Base-by-base conservation (phyloP, 1,139 yeast species). In the Blastobotrys aristatus region DNA sequence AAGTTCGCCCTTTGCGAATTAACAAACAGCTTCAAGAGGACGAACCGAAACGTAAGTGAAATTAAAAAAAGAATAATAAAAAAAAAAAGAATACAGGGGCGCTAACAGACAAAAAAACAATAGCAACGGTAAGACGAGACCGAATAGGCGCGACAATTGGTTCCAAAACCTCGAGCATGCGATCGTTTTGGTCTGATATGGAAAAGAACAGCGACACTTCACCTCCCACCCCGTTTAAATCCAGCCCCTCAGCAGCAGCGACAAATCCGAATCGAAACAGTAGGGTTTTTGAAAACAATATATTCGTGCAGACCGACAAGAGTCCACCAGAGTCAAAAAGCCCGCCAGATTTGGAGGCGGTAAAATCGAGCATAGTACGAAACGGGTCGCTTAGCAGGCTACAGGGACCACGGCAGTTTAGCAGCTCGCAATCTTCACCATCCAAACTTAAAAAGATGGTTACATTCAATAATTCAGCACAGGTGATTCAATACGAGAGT, bases 401-500 rank as follows among this genome's bases (percentile, higher is more conserved):
- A 13, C 63, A 59, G 11, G 67, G 67, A 13, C 69, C 68, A 0
- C 55, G 67, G 16, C 49, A 54, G 22, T 53, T 48, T 17, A 43
- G 48, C 22, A 52, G 52, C 13, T 48, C 51, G 32, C 43, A 45
- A 26, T 34, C 42, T 16, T 43, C 51, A 21, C 56, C 58, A 16
- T 44, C 58, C 10, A 52, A 50, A 40, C 51, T 54, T 18, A 61
- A 59, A 48, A 66, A 66, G 50, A 57, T 59, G 11, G 70, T 66
- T 22, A 65, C 64, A 2, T 66, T 66, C 46, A 67, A 65, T 51
- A 56, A 58, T 31, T 57, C 64, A 2, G 68, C 65, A 41, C 65
- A 73, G 53, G 67, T 73, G 10, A 62, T 74, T 36, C 73, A 72
- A 51, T 74, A 71, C 54, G 74, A 71, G 38, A 61, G 67, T 21